Percentiles rank a stretch among this genome's conserved stretches.
These are phyloP conservation scores for Dysphania ambrosioides DNA, from an alignment of 148 eudicot genomes.

Conservation along the genomic window DNA sequence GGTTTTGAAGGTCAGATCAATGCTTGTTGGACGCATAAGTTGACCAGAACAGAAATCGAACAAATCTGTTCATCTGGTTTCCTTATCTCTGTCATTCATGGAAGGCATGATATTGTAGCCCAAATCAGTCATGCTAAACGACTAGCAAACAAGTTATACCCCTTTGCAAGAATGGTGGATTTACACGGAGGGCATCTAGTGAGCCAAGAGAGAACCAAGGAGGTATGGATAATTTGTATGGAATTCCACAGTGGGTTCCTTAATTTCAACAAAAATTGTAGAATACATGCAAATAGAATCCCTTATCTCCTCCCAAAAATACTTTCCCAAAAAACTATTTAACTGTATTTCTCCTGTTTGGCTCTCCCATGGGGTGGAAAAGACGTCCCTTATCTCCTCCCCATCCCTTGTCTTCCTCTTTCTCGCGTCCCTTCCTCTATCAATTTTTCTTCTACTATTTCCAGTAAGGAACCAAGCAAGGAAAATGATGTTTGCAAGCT, in stretches of 20 bases:
- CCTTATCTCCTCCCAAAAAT: no score
- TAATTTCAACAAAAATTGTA: neutral
- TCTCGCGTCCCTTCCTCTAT: no score
- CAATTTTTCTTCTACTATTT: no score
- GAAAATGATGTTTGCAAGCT: no score
- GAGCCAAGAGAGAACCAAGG: slow-evolving; percentile 93
- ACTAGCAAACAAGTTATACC: slow-evolving; percentile 75
- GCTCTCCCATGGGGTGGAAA: no score
- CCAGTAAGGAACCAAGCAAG: no score
- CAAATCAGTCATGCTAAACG: slow-evolving; percentile 72
- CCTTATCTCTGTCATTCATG: slow-evolving; percentile 88
- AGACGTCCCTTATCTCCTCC: no score
- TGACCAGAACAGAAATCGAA: slow-evolving; percentile 63
- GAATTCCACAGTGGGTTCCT: neutral
- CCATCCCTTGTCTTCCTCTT: no score
- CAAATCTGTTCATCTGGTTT: slow-evolving; percentile 57
- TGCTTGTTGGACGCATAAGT: slow-evolving; percentile 94
- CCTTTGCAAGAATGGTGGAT: slow-evolving; percentile 82
- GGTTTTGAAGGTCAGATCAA: slow-evolving; percentile 91
- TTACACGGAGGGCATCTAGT: slow-evolving; percentile 91
- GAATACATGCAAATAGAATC: neutral
- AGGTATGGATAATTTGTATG: slow-evolving; percentile 43
- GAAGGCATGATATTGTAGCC: slow-evolving; percentile 93
- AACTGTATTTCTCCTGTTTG: no score
- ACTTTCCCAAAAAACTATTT: no score